These are phyloP conservation scores for Mucor indicus DNA, from an alignment of 371 early-diverging fungal genomes.

Conservation along the genomic window DNA sequence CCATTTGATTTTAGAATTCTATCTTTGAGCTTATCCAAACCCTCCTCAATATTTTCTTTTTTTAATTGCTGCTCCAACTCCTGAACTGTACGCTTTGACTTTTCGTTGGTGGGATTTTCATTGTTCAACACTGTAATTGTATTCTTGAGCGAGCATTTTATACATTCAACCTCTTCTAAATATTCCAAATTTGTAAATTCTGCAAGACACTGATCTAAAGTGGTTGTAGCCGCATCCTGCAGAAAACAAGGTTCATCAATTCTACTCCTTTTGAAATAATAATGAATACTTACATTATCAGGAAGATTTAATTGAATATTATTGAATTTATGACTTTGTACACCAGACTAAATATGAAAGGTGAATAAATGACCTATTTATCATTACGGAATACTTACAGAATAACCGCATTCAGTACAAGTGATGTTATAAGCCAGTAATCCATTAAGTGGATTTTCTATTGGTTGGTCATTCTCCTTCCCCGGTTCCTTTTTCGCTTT, in stretches of 20 bases:
- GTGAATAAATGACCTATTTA: background rate
- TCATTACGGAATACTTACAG: slow-evolving; percentile 27
- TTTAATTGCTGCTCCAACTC: slow-evolving; percentile 12
- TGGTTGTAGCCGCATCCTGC: slow-evolving; percentile 26
- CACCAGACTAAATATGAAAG: background rate
- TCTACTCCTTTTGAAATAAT: too few species aligned
- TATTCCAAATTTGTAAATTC: slow-evolving; percentile 60
- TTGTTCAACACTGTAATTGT: slow-evolving; percentile 38
- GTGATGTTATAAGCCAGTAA: slow-evolving; percentile 68
- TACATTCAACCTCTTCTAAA: slow-evolving; percentile 61
- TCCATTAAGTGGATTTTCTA: slow-evolving; percentile 66
- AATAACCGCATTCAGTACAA: slow-evolving; percentile 77
- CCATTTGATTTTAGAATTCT: slow-evolving; percentile 51
- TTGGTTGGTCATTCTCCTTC: background rate
- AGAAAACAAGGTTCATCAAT: background rate
- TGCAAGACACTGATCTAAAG: slow-evolving; percentile 56
- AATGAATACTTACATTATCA: slow-evolving; percentile 15
- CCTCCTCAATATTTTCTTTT: slow-evolving; percentile 5
- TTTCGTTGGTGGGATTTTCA: slow-evolving; percentile 7
- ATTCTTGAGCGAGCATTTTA: slow-evolving; percentile 59
- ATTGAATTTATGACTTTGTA: slow-evolving; percentile 46
- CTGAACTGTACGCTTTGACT: background rate
- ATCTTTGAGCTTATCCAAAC: background rate
- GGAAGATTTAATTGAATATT: slow-evolving; percentile 69
- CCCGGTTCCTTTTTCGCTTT: background rate